Evolutionary conservation across 169 alveolate genomes (phyloP).

Genomic region (Plasmodium vinckei): DNA sequence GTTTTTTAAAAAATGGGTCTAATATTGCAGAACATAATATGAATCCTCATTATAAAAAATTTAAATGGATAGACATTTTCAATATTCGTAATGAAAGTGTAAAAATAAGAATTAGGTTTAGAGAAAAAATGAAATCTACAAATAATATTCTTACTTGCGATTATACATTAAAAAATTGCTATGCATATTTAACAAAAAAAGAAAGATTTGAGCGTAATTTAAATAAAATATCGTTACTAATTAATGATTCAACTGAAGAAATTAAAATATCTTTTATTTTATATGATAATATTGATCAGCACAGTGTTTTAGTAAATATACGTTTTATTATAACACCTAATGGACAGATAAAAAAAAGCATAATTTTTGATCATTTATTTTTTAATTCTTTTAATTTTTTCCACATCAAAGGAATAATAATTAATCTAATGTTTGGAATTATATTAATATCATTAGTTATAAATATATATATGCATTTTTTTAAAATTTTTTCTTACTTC

Average conservation of each 20-base stretch:
- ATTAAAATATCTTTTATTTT: slow-evolving; percentile 61
- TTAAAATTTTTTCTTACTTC: slow-evolving; percentile 35
- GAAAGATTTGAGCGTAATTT: background rate
- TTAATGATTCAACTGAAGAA: slow-evolving; percentile 36
- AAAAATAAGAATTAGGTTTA: slow-evolving; percentile 18
- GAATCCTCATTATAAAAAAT: slow-evolving; percentile 5
- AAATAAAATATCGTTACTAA: slow-evolving; percentile 24
- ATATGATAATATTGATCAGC: slow-evolving; percentile 33
- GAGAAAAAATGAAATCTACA: slow-evolving; percentile 27
- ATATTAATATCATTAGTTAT: slow-evolving; percentile 20
- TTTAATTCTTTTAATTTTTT: slow-evolving; percentile 53
- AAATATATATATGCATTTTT: slow-evolving; percentile 21
- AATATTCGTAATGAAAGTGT: slow-evolving; percentile 3
- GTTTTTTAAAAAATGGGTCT: slow-evolving; percentile 30
- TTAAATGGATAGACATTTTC: slow-evolving; percentile 41
- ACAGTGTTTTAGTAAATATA: slow-evolving; percentile 40
- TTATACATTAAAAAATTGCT: slow-evolving; percentile 13
- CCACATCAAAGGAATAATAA: slow-evolving; percentile 38
- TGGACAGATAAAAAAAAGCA: slow-evolving; percentile 63
- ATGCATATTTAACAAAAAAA: slow-evolving; percentile 12
- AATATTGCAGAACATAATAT: background rate
- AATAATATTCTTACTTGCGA: slow-evolving; percentile 31
- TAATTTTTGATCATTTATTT: slow-evolving; percentile 67
- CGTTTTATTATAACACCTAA: slow-evolving; percentile 32
- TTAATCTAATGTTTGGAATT: slow-evolving; percentile 28